These are phyloP conservation scores for Neurospora sp. DNA, from an alignment of 495 filamentous ascomycete species.

Conservation along the genomic window DNA sequence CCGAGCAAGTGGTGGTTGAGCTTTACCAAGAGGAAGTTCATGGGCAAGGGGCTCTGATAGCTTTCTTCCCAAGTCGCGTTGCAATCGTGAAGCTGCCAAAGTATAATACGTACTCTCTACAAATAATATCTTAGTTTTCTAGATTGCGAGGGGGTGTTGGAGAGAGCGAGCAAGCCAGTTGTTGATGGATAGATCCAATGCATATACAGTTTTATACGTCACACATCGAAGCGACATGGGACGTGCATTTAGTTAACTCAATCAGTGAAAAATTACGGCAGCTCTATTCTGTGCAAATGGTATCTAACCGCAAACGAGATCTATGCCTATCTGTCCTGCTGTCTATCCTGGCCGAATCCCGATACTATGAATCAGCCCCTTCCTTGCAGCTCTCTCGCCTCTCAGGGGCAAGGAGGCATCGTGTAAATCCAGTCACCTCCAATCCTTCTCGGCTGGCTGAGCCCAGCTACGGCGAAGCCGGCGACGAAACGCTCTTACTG, in stretches of 20 bases:
- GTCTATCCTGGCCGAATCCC: neutral
- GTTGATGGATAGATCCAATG: neutral
- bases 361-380: neutral
- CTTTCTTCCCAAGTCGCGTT: neutral
- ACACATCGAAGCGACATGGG: neutral
- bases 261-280: neutral
- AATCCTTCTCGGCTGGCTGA: neutral
- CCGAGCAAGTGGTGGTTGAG: constrained; percentile 99
- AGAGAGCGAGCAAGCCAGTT: neutral
- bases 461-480: neutral
- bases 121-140: neutral
- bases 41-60: constrained; percentile 78
- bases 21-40: constrained; percentile 97
- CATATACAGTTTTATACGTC: neutral
- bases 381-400: neutral
- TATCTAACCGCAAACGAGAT: neutral
- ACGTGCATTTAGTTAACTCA: too few relatives aligned
- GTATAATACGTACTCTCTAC: neutral
- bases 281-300: neutral
- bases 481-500: neutral
- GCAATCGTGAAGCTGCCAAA: neutral
- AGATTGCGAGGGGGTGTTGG: neutral
- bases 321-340: neutral
- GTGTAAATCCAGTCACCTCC: neutral
- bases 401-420: neutral